Evolutionary conservation across 2,329 filamentous ascomycete species (phyloP), one percentile per base, ranked within the genome.

Genomic region (Berkeleyomyces basicola): DNA sequence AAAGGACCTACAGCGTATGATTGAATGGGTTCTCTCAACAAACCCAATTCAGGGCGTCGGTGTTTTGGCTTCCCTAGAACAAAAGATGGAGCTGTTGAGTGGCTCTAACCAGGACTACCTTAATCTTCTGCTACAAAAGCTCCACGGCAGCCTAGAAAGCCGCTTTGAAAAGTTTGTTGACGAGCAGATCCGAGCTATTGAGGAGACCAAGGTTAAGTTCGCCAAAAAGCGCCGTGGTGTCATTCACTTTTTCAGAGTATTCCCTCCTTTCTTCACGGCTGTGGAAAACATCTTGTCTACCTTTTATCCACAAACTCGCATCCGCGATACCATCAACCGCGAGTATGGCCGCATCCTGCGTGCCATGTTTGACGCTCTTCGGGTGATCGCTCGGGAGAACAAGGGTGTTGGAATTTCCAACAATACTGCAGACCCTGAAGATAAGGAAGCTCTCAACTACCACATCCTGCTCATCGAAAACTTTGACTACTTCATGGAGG

Each of bases 211-310:
- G 74, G 92, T 99, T 72, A 96, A 96, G 77, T 64, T 67, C 47
- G 90, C 96, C 74, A 96, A 96, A 78, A 97, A 97, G 78, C 87
- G 93, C 67, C 96, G 95, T 75, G 92, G 93, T 9, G 89, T 99
- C 63, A 96, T 97, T 69, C 85, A 86, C 14, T 97, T 97, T 73
- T 92, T 97, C 77, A 88, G 89, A 67, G 86, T 92, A 47, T 97
- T 97, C 77, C 93, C 92, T 0, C 78, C 85, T 64, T 96, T 96
- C 74, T 85, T 85, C n/a, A 74, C 82, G 0, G 84, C 87, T 0
- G 82, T 96, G 1, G 91, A 96, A 74, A 90, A 86, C 69, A 91
- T 95, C 82, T 79, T 96, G 57, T 75, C 79, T 0, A 78, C 78
- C 16, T 74, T 79, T 7, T 80, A 84, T 64, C 71, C 75, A 3